Percentiles rank a stretch among this genome's conserved stretches.
Evolutionary conservation across 352 stramenopile genomes (phyloP).

Genomic region (Halophytophthora polymorphica): DNA sequence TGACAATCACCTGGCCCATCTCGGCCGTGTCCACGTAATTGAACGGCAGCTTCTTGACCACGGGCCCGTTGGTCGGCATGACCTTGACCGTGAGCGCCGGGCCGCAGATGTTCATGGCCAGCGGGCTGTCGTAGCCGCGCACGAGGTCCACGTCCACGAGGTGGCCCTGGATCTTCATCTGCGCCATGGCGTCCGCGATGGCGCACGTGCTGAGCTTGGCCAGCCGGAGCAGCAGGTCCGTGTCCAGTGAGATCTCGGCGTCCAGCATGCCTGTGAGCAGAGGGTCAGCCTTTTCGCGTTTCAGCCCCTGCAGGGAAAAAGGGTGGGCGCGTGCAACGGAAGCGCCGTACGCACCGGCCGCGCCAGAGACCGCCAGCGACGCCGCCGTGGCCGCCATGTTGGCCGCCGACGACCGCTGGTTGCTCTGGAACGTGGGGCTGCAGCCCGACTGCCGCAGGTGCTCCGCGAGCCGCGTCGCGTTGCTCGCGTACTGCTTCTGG

Average conservation of each 20-base stretch:
- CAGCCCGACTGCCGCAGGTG: slow-evolving; percentile 75
- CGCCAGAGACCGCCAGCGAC: slow-evolving; percentile 22
- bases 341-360: slow-evolving; percentile 23
- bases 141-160: slow-evolving; percentile 74
- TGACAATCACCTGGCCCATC: slow-evolving; percentile 75
- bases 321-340: neutral
- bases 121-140: slow-evolving; percentile 49
- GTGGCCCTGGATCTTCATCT: slow-evolving; percentile 77
- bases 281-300: slow-evolving; percentile 30
- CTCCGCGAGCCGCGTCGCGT: slow-evolving; percentile 76
- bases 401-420: slow-evolving; percentile 46
- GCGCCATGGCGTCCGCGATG: slow-evolving; percentile 74
- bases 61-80: slow-evolving; percentile 57
- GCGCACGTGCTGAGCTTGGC: slow-evolving; percentile 78
- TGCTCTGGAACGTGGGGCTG: slow-evolving; percentile 74
- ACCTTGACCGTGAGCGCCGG: slow-evolving; percentile 75
- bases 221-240: slow-evolving; percentile 61
- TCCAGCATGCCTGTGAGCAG: slow-evolving; percentile 43
- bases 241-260: slow-evolving; percentile 48
- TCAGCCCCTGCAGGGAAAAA: slow-evolving; percentile 23
- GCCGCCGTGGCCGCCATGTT: slow-evolving; percentile 11
- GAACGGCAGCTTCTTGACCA: slow-evolving; percentile 62
- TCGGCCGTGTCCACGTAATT: slow-evolving; percentile 80
- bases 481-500: slow-evolving; percentile 84
- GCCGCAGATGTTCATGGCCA: slow-evolving; percentile 71